Evolutionary conservation across 2,329 filamentous ascomycete species (phyloP).

Genomic region (Orbilia blumenaviensis): DNA sequence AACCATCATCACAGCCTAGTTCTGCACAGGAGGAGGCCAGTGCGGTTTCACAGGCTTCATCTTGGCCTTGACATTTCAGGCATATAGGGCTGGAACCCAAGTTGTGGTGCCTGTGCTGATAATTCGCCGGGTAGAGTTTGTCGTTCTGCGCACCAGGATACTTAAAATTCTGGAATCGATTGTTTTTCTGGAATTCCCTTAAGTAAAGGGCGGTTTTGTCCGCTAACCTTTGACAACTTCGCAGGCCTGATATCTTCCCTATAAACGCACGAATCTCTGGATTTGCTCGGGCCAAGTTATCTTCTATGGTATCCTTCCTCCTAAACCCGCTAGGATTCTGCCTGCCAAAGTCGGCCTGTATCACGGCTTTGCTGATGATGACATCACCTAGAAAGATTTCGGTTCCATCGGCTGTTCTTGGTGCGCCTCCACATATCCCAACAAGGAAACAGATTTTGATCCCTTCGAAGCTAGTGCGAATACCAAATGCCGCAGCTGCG

Average conservation of each 20-base stretch:
- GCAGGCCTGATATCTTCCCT: constrained; percentile 42
- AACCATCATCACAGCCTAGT: not conserved
- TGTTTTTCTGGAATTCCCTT: no score
- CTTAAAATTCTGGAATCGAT: no score
- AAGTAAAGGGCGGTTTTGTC: no score
- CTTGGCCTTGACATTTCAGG: not conserved
- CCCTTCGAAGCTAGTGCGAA: constrained; percentile 52
- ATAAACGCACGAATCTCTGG: constrained; percentile 55
- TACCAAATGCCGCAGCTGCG: constrained; percentile 31
- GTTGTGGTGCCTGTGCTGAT: constrained; percentile 57
- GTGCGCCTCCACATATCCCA: constrained; percentile 56
- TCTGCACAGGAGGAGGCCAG: not conserved
- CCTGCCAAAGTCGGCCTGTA: constrained; percentile 59
- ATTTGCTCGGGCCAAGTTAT: constrained; percentile 54
- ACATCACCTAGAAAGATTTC: constrained; percentile 59
- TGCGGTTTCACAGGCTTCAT: not conserved
- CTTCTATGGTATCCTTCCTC: constrained; percentile 54
- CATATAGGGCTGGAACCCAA: no score
- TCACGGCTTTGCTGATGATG: constrained; percentile 57
- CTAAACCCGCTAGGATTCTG: constrained; percentile 56
- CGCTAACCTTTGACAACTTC: constrained; percentile 15
- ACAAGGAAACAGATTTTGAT: constrained; percentile 55
- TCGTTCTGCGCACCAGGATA: constrained; percentile 41
- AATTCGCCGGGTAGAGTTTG: constrained; percentile 54
- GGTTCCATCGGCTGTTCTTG: not conserved